Evolutionary conservation across 2,329 filamentous ascomycete genomes (phyloP), one percentile per base, ranked within the genome.

Genomic region (Pseudocercospora ulei): DNA sequence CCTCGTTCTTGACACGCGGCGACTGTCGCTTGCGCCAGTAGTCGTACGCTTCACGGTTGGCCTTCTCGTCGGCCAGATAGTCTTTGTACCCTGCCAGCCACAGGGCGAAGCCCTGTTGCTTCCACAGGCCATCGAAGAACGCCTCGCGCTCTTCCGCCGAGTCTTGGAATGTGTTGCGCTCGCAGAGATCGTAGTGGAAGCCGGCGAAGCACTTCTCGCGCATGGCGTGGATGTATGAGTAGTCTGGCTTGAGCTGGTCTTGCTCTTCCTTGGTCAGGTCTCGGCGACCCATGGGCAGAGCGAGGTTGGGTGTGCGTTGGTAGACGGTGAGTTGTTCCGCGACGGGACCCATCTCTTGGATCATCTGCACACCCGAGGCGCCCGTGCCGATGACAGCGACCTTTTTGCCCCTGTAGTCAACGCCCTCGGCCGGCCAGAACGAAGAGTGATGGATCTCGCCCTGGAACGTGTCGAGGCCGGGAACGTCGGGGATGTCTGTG

Each of bases 291-390:
- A 82, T 78, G 0, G 76, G 76, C 0, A 81, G 50, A 0, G 73
- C 74, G 4, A 78, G 62, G 42, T 81, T 82, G 0, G 78, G 78
- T 1, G 76, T 81, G 3, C 78, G 69, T 50, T 81, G 76, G 56
- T 80, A 80, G 22, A 82, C 72, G 2, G 62, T 67, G 1, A 82
- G 47, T 1, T 69, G 42, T 13, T 43, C 49, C 3, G 51, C 49
- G 39, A 22, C 54, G 58, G 4, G 63, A 1, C 68, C 72, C 57
- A 70, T 72, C 37, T 73, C 75, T 35, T 54, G 77, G 0, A 70
- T 67, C 27, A 78, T 70, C 49, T 81, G 77, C 1, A 80, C 70
- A 1, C 76, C 77, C 0, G 74, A 74, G 0, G 76, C 72, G 1
- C 77, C 77, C 0, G 75, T 80, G 7, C 78, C 77, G 20, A 81